Evolutionary conservation across 306 rosid species (phyloP).

Genomic region (Macrotyloma uniflorum): DNA sequence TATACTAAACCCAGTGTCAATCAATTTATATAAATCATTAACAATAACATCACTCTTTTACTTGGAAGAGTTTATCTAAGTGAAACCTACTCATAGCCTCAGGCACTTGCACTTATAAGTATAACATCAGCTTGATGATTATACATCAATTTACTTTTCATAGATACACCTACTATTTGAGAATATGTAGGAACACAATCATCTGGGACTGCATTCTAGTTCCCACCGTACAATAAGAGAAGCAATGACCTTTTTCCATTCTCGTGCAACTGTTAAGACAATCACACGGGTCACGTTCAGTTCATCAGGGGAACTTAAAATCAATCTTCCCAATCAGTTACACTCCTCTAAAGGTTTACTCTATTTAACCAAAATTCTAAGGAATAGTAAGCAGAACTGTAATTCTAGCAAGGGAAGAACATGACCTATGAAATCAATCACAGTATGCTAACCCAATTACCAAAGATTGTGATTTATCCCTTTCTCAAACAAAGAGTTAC

Average conservation of each 20-base stretch:
- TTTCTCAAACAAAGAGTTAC: background rate
- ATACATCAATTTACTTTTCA: constrained; percentile 2
- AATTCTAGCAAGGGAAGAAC: background rate
- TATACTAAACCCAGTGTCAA: background rate
- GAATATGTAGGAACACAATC: background rate
- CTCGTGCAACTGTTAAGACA: background rate
- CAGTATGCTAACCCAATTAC: background rate
- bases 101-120: background rate
- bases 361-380: background rate
- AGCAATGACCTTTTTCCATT: background rate
- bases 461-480: background rate
- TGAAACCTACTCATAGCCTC: constrained; percentile 16
- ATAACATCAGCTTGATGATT: background rate
- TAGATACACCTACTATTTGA: background rate
- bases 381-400: background rate
- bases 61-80: background rate
- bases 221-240: background rate
- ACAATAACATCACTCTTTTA: background rate
- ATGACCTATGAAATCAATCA: background rate
- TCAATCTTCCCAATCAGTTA: background rate
- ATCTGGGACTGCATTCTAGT: background rate
- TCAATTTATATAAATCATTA: background rate
- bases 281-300: background rate
- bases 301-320: background rate
- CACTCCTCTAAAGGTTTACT: background rate